Percentiles rank a stretch among this genome's conserved stretches.
Conservation (phyloP, 2,329 filamentous ascomycete genomes). For the Colletotrichum simmondsii region DNA sequence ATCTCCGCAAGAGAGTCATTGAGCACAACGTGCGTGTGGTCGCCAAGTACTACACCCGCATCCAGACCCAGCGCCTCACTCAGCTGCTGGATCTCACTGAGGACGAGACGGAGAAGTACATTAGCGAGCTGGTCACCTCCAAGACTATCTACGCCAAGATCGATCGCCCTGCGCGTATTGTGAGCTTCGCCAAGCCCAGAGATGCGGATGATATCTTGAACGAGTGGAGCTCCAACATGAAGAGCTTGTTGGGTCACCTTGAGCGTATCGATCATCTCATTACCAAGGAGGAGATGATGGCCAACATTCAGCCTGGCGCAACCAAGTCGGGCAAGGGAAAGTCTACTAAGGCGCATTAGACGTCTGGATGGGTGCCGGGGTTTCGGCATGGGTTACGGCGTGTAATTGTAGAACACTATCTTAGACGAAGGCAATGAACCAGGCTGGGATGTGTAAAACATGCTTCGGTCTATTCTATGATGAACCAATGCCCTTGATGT, state of each 20-base stretch:
- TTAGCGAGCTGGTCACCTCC: constrained; percentile 93
- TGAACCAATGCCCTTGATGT: neutral
- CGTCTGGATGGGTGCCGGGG: neutral
- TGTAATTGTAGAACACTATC: constrained; percentile 36
- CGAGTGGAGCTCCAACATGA: constrained; percentile 99
- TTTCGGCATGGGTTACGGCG: constrained; percentile 4
- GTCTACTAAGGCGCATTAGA: constrained; percentile 49
- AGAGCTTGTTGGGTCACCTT: constrained; percentile 84
- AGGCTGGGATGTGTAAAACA: constrained; percentile 29
- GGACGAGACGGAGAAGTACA: constrained; percentile 98
- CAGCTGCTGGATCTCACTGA: constrained; percentile 91
- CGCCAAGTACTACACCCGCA: constrained; percentile 98
- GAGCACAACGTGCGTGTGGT: constrained; percentile 99
- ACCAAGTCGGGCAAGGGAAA: constrained; percentile 49
- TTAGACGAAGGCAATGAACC: constrained; percentile 32
- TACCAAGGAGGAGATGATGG: constrained; percentile 99
- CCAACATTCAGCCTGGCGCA: constrained; percentile 81
- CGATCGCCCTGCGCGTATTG: constrained; percentile 89
- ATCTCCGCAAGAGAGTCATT: constrained; percentile 96
- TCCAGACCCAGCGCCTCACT: constrained; percentile 90
- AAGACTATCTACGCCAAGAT: constrained; percentile 99
- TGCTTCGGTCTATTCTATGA: constrained; percentile 24
- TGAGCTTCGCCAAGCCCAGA: constrained; percentile 93
- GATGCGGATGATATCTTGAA: constrained; percentile 97
- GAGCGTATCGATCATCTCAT: constrained; percentile 98